A percentile compares a stretch with the other conserved stretches of the same genome.
These are phyloP conservation scores for Lentinula sp. DNA, from an alignment of 768 basidiomycete genomes.

Conservation along the genomic window DNA sequence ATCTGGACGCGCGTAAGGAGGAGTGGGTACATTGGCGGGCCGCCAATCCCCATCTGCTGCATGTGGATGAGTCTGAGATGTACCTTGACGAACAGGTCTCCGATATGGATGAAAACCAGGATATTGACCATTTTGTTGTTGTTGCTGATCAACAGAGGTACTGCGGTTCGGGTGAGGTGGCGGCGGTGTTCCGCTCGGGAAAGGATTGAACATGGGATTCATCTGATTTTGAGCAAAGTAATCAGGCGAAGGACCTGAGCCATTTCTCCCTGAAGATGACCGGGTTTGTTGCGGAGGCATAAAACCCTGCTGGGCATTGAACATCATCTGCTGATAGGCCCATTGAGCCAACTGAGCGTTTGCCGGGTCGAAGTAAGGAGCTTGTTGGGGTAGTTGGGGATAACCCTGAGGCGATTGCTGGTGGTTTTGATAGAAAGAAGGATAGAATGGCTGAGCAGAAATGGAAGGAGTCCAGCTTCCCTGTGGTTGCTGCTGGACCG, in stretches of 20 bases:
- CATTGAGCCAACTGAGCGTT: conserved; percentile 79
- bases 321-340: conserved; percentile 93
- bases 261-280: conserved; percentile 34
- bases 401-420: conserved; percentile 48
- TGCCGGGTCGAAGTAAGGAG: conserved; percentile 67
- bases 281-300: conserved; percentile 33
- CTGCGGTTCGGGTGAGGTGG: conserved; percentile 46
- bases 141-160: conserved; percentile 30
- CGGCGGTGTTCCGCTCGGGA: conserved; percentile 67
- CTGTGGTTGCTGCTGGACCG: conserved; percentile 66
- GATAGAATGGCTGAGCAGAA: conserved; percentile 67
- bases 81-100: conserved; percentile 50
- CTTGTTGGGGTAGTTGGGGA: conserved; percentile 42
- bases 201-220: conserved; percentile 47
- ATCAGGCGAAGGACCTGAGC: conserved; percentile 34
- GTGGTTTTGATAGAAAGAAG: conserved; percentile 70
- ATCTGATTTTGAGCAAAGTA: conserved; percentile 56
- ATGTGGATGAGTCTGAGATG: conserved; percentile 22
- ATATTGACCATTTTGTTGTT: conserved; percentile 30
- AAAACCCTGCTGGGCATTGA: conserved; percentile 56
- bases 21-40: conserved; percentile 46
- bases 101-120: conserved; percentile 81
- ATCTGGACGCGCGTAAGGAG: conserved; percentile 75
- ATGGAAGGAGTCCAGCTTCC: conserved; percentile 66
- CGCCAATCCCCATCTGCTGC: conserved; percentile 43